These are phyloP conservation scores for Aspergillus campestris DNA, from an alignment of 495 filamentous ascomycete species.

Conservation along the genomic window DNA sequence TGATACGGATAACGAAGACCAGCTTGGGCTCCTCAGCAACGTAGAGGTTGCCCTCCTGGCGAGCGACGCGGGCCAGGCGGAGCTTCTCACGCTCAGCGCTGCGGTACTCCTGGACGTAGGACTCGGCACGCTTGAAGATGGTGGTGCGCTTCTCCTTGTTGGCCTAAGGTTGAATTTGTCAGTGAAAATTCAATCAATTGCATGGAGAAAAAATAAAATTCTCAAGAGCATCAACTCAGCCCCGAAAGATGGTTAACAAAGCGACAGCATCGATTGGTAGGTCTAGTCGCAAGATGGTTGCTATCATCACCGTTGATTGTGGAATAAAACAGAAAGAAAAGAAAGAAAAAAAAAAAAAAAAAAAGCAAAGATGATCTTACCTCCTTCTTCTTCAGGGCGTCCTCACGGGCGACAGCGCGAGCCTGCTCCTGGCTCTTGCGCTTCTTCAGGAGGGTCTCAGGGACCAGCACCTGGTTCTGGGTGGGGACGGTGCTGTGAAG, in stretches of 20 bases:
- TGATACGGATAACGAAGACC: slow-evolving; percentile 98
- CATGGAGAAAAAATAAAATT: slow-evolving; percentile 12
- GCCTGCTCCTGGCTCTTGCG: slow-evolving; percentile 99
- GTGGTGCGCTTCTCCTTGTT: slow-evolving; percentile 94
- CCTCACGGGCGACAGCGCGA: slow-evolving; percentile 73
- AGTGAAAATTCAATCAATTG: slow-evolving; percentile 23
- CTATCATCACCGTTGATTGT: slow-evolving; percentile 58
- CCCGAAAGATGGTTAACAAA: slow-evolving; percentile 99
- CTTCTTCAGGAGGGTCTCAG: slow-evolving; percentile 99
- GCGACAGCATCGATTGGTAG: slow-evolving; percentile 87
- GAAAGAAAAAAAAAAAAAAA: slow-evolving; percentile 15
- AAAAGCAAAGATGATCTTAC: slow-evolving; percentile 51
- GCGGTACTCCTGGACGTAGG: slow-evolving; percentile 99
- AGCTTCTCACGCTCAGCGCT: slow-evolving; percentile 97
- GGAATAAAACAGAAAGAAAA: slow-evolving; percentile 2
- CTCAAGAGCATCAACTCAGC: slow-evolving; percentile 55
- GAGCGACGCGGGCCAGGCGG: slow-evolving; percentile 77
- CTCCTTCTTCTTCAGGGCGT: slow-evolving; percentile 79
- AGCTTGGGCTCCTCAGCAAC: slow-evolving; percentile 91
- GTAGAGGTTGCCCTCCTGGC: slow-evolving; percentile 88
- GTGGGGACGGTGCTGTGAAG: slow-evolving; percentile 75
- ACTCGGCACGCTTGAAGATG: slow-evolving; percentile 99
- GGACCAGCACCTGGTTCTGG: slow-evolving; percentile 86
- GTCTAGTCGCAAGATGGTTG: slow-evolving; percentile 82
- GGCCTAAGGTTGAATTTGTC: slow-evolving; percentile 50